These are phyloP conservation scores for Chaetomium strumarium DNA, from an alignment of 2,329 filamentous ascomycete genomes.

Conservation along the genomic window DNA sequence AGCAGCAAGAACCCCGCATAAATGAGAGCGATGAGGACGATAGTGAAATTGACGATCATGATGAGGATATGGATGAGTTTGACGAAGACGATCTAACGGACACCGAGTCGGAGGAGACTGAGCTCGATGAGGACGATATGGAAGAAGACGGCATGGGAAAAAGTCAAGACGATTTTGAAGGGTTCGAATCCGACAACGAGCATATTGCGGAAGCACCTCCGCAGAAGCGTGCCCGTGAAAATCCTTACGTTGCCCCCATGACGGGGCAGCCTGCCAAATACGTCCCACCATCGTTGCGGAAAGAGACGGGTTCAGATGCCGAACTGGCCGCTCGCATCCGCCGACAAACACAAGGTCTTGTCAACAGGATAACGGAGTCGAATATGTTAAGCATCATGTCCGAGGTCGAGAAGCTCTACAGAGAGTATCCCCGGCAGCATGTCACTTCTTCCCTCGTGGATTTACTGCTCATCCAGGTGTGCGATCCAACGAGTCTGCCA, in stretches of 20 bases:
- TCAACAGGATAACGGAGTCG: conserved; percentile 89
- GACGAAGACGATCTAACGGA: conserved; percentile 25
- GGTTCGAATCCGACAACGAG: conserved; percentile 13
- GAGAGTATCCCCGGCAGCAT: conserved; percentile 76
- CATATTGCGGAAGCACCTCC: conserved; percentile 21
- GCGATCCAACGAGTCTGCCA: conserved; percentile 68
- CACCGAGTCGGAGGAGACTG: conserved; percentile 19
- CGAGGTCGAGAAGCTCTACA: conserved; percentile 78
- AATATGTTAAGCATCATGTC: conserved; percentile 80
- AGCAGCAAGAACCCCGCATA: background rate
- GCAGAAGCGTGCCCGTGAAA: conserved; percentile 60
- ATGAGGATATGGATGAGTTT: conserved; percentile 25
- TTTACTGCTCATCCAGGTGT: conserved; percentile 70
- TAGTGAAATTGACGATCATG: conserved; percentile 25
- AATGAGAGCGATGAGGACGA: conserved; percentile 23
- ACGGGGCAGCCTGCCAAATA: conserved; percentile 61
- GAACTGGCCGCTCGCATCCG: conserved; percentile 65
- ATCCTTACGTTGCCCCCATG: conserved; percentile 78
- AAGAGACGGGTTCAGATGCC: conserved; percentile 54
- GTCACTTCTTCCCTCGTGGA: conserved; percentile 78
- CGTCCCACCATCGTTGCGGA: conserved; percentile 77
- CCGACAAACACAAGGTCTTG: conserved; percentile 76
- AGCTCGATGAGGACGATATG: conserved; percentile 24
- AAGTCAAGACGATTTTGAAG: conserved; percentile 27
- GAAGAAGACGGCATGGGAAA: conserved; percentile 21